Conservation (phyloP, 192 early-diverging fungal species). For the Phlyctochytrium arcticum region DNA sequence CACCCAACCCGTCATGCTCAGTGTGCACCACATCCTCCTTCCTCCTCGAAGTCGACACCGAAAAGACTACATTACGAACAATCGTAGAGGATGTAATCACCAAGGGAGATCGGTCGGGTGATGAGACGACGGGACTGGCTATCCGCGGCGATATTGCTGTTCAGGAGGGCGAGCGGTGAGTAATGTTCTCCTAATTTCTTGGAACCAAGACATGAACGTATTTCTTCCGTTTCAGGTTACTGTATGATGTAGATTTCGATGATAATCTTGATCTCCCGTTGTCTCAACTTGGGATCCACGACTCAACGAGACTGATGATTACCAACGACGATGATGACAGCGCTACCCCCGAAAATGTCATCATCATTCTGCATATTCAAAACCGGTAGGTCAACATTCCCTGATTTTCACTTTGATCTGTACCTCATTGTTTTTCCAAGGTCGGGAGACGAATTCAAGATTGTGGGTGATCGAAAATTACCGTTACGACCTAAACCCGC, state of each 20-base stretch:
- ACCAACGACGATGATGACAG: conserved; percentile 55
- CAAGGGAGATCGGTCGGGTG: conserved; percentile 29
- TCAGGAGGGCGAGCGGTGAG: conserved; percentile 62
- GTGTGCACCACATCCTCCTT: conserved; percentile 70
- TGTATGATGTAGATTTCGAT: conserved; percentile 89
- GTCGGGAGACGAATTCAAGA: not conserved
- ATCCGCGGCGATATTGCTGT: conserved; percentile 71
- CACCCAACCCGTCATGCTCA: conserved; percentile 71
- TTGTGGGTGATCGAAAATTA: too few relatives aligned
- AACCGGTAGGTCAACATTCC: conserved; percentile 10
- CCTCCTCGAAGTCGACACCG: conserved; percentile 54
- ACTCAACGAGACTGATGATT: conserved; percentile 57
- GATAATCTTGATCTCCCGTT: conserved; percentile 66
- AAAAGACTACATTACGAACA: conserved; percentile 60
- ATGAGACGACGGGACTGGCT: conserved; percentile 32
- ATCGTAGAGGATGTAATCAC: conserved; percentile 50
- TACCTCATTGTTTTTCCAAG: too few relatives aligned
- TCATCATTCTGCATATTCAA: not conserved
- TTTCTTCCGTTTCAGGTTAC: conserved; percentile 43
- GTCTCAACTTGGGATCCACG: conserved; percentile 52
- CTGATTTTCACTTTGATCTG: too few relatives aligned
- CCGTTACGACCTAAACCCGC: too few relatives aligned
- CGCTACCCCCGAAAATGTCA: not conserved
- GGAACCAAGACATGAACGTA: not conserved
- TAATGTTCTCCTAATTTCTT: not conserved